phyloP scores from a whole-genome alignment of 768 basidiomycete genomes.

The Suillus spraguei region DNA sequence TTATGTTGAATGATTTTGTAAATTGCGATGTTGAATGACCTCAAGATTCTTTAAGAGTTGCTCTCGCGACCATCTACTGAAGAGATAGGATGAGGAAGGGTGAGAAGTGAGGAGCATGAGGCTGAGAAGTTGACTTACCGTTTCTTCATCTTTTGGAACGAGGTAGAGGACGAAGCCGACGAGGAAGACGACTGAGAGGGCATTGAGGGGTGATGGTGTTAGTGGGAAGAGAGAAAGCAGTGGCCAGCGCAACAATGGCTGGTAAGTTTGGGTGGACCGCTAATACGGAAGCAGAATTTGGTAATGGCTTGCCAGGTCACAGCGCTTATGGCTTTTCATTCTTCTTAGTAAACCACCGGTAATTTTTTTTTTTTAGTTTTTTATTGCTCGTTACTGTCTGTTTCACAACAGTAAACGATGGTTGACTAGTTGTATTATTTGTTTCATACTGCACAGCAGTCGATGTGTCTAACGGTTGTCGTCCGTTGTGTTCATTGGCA shows the following conservation, averaged over 20 bases:
- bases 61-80: conserved; percentile 36
- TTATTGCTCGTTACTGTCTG: neutral
- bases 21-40: conserved; percentile 28
- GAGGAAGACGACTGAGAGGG: conserved; percentile 28
- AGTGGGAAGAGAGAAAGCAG: conserved; percentile 41
- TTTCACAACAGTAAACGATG: neutral
- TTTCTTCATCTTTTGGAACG: conserved; percentile 31
- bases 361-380: conserved; percentile 3
- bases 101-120: conserved; percentile 13
- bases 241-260: conserved; percentile 46
- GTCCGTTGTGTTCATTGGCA: neutral
- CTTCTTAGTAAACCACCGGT: neutral
- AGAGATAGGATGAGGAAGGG: conserved; percentile 30
- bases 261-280: conserved; percentile 34
- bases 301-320: conserved; percentile 39
- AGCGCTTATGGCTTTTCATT: conserved; percentile 31
- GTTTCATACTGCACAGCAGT: neutral
- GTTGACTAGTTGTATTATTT: neutral
- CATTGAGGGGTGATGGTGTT: conserved; percentile 39
- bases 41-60: conserved; percentile 44
- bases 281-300: conserved; percentile 37
- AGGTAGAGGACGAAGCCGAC: conserved; percentile 28
- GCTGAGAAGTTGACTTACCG: conserved; percentile 31
- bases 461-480: neutral
- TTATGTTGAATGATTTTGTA: conserved; percentile 10